Base-by-base conservation (phyloP, 768 basidiomycete species). In the Mycena galopus region DNA sequence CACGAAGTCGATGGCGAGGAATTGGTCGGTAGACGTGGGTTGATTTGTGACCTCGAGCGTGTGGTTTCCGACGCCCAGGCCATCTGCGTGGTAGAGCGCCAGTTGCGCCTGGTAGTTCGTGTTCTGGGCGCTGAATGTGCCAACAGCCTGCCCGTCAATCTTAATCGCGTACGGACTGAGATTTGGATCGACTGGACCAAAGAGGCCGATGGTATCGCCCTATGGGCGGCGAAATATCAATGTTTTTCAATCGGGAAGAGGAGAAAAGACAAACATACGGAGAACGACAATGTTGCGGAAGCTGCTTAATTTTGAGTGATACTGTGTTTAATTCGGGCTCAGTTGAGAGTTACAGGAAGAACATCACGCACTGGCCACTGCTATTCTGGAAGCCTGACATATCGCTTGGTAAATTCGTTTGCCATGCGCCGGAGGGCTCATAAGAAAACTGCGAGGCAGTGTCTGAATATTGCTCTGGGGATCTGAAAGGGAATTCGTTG, bases 161-260 rank as follows among this genome's bases (percentile, higher is more conserved):
- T 76, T 39, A 9, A 80, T 74, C 6, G 63, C 62, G 42, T 78
- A 82, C 6, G 71, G 51, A 1, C 71, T 73, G 30, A 78, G 71
- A 17, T 68, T 55, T 27, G 79, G 78, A n/a, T 81, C 79, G 37
- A 85, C 81, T 6, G 81, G n/a, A 7, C 86, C 85, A 30, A 81
- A 81, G 27, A 85, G 78, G 25, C 80, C 59, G 67, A 85, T 50
- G 74, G 75, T 71, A 76, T 77, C 33, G 69, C 79, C 57, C 73
- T 68, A 32, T 47, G n/a, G 23, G 30, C 35, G 55, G 56, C 21
- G 47, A n/a, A 11, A 25, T 33, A 60, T 23, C 27, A 42, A 50
- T 29, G 16, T 33, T 37, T 14, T 23, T 21, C 19, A 32, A 56
- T 7, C 30, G 7, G 30, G 21, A 32, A 21, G 4, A 21, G 17